Evolutionary conservation across 2,329 filamentous ascomycete species (phyloP).

Genomic region (Rutstroemia sp.): DNA sequence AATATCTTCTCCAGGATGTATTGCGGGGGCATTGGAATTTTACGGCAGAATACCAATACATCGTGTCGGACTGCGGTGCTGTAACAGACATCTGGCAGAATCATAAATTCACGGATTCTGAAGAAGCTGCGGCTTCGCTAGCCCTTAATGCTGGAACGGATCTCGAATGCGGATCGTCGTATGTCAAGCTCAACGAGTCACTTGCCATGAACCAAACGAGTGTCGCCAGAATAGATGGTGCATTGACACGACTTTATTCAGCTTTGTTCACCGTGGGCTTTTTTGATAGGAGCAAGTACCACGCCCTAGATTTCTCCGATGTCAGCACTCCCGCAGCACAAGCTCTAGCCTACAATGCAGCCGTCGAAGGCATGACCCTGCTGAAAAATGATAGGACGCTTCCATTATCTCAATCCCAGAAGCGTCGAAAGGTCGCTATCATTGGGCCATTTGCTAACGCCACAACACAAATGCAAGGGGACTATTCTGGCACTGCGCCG

Average conservation of each 20-base stretch:
- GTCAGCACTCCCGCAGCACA: slow-evolving; percentile 16
- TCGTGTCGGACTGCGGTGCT: slow-evolving; percentile 44
- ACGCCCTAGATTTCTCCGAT: slow-evolving; percentile 41
- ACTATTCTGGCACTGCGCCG: slow-evolving; percentile 19
- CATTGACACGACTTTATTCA: slow-evolving; percentile 45
- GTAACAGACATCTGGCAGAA: slow-evolving; percentile 43
- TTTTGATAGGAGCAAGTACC: slow-evolving; percentile 41
- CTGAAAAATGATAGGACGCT: slow-evolving; percentile 23
- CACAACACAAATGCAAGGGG: slow-evolving; percentile 23
- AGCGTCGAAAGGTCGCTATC: slow-evolving; percentile 14
- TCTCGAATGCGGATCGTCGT: slow-evolving; percentile 18
- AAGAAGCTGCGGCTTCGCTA: slow-evolving; percentile 13
- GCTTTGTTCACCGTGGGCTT: slow-evolving; percentile 49
- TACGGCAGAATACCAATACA: slow-evolving; percentile 51
- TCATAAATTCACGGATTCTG: slow-evolving; percentile 31
- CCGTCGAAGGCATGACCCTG: slow-evolving; percentile 20
- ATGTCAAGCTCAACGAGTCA: slow-evolving; percentile 6
- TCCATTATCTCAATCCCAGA: slow-evolving; percentile 15
- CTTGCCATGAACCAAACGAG: slow-evolving; percentile 33
- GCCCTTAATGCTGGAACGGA: slow-evolving; percentile 19
- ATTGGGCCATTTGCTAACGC: slow-evolving; percentile 20
- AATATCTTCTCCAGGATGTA: slow-evolving; percentile 54
- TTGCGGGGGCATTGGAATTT: slow-evolving; percentile 61
- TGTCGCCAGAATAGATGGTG: slow-evolving; percentile 39
- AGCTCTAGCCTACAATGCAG: slow-evolving; percentile 18